Evolutionary conservation across 2,329 filamentous ascomycete species (phyloP), one percentile per base, ranked within the genome.

Genomic region (Epichloe typhina): DNA sequence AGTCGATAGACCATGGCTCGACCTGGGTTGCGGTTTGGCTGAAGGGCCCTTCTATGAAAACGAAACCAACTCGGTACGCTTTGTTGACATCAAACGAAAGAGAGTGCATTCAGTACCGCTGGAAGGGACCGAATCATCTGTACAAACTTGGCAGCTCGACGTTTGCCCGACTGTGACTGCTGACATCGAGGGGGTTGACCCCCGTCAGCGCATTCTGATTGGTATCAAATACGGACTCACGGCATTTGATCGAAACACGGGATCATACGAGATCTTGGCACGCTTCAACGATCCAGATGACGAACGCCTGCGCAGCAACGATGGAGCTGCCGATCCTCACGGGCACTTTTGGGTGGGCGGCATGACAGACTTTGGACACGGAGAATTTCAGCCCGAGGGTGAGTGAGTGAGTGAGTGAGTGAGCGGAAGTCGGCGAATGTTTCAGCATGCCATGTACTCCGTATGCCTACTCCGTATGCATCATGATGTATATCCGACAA

Each of bases 281-380:
- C 70, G 66, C 53, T 80, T 79, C 59, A 59, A 64, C 55, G 66
- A 70, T 40, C 57, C 60, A 35, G 55, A 59, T 36, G 77, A 72
- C 56, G 69, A 76, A 63, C 69, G 81, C 21, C 72, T 86, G 64
- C 71, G 80, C 51, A 76, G 84, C 66, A 95, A 95, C 62, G 90
- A 95, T 62, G 89, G 89, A 45, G 84, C 82, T 5, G 81, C 87
- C 48, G 89, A 95, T 62, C 82, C 81, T 26, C 76, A 82, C 55
- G 89, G 90, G 35, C 74, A 88, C 36, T 93, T 91, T 69, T 95
- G 88, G 85, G 74, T 89, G 5, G 88, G 88, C 7, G 79, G 79
- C 55, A 95, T 95, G 86, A 93, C 88, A 55, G 88, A 95, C 61
- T 79, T 80, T 58, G 67, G 66, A 15, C 58, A 69, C 19, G 76